Base-by-base conservation (phyloP, 345 rosid species). In the Firmiana major region DNA sequence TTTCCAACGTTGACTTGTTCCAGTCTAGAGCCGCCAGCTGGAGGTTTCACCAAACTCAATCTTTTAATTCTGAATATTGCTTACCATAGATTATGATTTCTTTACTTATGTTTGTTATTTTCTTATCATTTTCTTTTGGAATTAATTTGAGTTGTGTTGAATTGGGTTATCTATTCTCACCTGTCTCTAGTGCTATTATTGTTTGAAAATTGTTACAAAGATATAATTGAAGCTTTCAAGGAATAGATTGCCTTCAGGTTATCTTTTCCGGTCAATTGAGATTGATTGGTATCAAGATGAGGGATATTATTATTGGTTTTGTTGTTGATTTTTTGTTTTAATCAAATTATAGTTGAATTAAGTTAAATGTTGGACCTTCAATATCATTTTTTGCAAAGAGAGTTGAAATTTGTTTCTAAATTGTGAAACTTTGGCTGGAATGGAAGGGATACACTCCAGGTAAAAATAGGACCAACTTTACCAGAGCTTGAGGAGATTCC, bases 11-110 rank as follows among this genome's bases (percentile, higher is more conserved):
- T 5, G 88, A 89, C 49, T 71, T 87, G 82, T 86, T 78, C 34
- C 77, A 70, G 15, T 81, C 90, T n/a, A 87, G 82, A 53, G 90
- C 91, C 22, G 89, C 93, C 1, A 83, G 88, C 79, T 87, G 92
- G 92, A 89, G 92, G 90, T 83, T 68, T 48, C 59, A 15, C 28
- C 74, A 7, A 21, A 28, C 38, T 49, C 63, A 38, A 73, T 55
- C 17, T 54, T 10, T 28, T 53, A 22, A 11, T n/a, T 22, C n/a
- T 17, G 11, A 34, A 65, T 15, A 46, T 59, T 24, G 4, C 31
- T 11, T 21, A 13, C 40, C 12, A 8, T 57, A 21, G 28, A 57
- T n/a, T 19, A 57, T 60, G 2, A 4, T 58, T 10, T 3, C 9
- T 31, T 15, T 3, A 2, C 51, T 46, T 10, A 13, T 13, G 13